Base-by-base conservation (phyloP, 139 green algal species). In the Volvox reticuliferus region DNA sequence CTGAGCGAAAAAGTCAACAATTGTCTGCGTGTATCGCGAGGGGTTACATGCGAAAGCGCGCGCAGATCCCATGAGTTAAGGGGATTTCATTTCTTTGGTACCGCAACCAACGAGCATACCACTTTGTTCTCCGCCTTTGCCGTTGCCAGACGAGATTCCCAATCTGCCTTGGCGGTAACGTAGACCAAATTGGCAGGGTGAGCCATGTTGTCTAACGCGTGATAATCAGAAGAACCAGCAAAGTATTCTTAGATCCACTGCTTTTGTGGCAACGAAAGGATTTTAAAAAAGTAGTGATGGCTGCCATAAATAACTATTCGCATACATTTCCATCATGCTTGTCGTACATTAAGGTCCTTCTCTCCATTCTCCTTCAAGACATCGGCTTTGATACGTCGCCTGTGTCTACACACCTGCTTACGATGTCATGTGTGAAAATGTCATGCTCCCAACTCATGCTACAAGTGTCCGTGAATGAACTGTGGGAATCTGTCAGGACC, bases 151-250 rank as follows among this genome's bases (percentile, higher is more conserved):
- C 87, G 37, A 37, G 76, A 12, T 17, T 92, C 89, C 92, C 92
- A 94, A 30, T 94, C 85, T 22, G 35, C 88, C 88, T 92, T 91
- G 35, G 65, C 87, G 55, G 61, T 73, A 33, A 94, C 88, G 26
- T 92, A 78, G 30, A 73, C 69, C 44, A 88, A 73, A 21, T 87
- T 76, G 61, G 76, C 12, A 61, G 76, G 20, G 67, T 75, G 67
- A n/a, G 71, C 71, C 71, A 79, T 79, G 44, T 79, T 73, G 65
- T 73, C 65, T 24, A 73, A 73, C 24, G 21, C 65, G 20, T 20
- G 9, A 36, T 36, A 35, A 30, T 12, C 3, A 14, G 22, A 12
- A 75, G 22, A 28, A 32, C 67, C 24, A 75, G 6, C 22, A 26
- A 12, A 75, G 12, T 5, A 75, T 24, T 5, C 24, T 75, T 3